Conservation (phyloP, 225 moss, liverwort and hornwort genomes). For the Sphagnum tenellum region DNA sequence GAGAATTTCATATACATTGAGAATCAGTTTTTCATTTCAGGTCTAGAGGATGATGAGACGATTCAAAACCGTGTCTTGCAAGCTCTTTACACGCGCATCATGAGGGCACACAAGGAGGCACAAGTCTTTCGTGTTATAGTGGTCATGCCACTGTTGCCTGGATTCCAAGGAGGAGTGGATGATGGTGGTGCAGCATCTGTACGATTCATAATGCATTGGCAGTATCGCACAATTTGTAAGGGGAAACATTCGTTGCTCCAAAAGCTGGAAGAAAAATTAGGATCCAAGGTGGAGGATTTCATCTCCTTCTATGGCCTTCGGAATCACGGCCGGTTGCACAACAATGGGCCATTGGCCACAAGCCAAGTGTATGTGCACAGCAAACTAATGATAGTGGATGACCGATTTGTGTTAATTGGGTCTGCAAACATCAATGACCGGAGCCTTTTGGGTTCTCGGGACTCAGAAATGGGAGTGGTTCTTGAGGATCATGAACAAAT, state of each 20-base stretch:
- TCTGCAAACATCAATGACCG: constrained; percentile 43
- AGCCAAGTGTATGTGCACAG: constrained; percentile 50
- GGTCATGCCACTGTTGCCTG: constrained; percentile 41
- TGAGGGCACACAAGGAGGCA: constrained; percentile 20
- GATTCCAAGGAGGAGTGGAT: constrained; percentile 45
- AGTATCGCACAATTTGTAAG: constrained; percentile 37
- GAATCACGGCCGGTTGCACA: constrained; percentile 14
- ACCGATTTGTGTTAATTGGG: constrained; percentile 29
- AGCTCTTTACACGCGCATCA: constrained; percentile 34
- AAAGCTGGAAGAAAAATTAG: constrained; percentile 22
- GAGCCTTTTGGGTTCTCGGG: constrained; percentile 38
- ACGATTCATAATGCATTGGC: constrained; percentile 49
- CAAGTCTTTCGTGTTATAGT: constrained; percentile 38
- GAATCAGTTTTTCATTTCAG: constrained; percentile 50
- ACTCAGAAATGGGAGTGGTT: constrained; percentile 42
- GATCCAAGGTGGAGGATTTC: constrained; percentile 17
- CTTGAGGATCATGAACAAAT: constrained; percentile 45
- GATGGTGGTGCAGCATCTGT: constrained; percentile 40
- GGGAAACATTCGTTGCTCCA: constrained; percentile 27
- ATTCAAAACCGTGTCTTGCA: constrained; percentile 38
- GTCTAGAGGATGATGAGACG: constrained; percentile 35
- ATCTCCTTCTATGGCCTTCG: constrained; percentile 41
- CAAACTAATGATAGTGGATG: constrained; percentile 47
- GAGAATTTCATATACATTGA: constrained; percentile 45
- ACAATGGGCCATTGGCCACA: constrained; percentile 31